Evolutionary conservation across 2,329 filamentous ascomycete species (phyloP).

Genomic region (Ciborinia camelliae): DNA sequence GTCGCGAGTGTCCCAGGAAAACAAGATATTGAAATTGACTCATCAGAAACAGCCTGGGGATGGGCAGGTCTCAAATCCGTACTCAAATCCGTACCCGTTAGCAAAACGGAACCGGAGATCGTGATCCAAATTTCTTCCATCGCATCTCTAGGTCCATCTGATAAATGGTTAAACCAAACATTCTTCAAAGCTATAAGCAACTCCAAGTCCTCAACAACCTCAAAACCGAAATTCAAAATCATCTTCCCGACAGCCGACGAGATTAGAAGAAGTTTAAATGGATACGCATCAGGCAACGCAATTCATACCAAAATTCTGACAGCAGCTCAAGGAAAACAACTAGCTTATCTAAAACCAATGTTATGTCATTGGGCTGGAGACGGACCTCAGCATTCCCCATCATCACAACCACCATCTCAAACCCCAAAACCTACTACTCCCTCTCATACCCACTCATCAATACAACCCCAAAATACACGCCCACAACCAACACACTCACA

Average conservation of each 20-base stretch:
- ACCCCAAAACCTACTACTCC: not conserved
- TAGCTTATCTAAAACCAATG: slow-evolving; percentile 66
- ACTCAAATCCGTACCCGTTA: slow-evolving; percentile 52
- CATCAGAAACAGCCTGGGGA: slow-evolving; percentile 62
- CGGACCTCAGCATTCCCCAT: slow-evolving; percentile 26
- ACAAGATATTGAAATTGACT: slow-evolving; percentile 48
- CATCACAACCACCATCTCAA: not conserved
- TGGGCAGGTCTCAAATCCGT: slow-evolving; percentile 66
- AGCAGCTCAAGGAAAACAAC: slow-evolving; percentile 66
- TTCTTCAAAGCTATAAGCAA: slow-evolving; percentile 52
- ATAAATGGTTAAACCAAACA: slow-evolving; percentile 68
- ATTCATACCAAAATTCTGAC: slow-evolving; percentile 80
- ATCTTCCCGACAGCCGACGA: slow-evolving; percentile 80
- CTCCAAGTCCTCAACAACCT: slow-evolving; percentile 28
- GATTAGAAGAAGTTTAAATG: slow-evolving; percentile 71
- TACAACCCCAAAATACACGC: not conserved
- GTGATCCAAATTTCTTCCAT: slow-evolving; percentile 74
- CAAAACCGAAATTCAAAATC: slow-evolving; percentile 58
- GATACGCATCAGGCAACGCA: slow-evolving; percentile 72
- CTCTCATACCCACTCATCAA: slow-evolving; percentile 6
- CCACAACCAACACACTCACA: slow-evolving; percentile 17
- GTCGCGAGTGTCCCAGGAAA: slow-evolving; percentile 76
- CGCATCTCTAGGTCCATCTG: slow-evolving; percentile 67
- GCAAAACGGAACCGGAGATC: slow-evolving; percentile 45
- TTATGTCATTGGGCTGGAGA: slow-evolving; percentile 76